Base-by-base conservation (phyloP, 305 asterid species). In the Fraxinus platypoda region DNA sequence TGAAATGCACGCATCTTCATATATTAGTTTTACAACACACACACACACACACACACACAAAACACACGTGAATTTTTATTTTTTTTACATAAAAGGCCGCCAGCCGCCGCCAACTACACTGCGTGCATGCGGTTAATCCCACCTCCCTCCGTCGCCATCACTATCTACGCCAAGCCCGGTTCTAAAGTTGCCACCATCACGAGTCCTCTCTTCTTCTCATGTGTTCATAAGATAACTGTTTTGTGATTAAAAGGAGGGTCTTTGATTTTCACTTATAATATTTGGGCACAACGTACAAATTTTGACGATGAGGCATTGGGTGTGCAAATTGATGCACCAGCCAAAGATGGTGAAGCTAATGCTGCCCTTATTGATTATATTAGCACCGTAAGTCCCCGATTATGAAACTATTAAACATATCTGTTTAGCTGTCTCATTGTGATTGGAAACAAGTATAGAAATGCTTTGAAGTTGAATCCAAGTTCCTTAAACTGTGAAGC, bases 281-380 rank as follows among this genome's bases (percentile, higher is more conserved):
- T 75, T 68, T 52, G 66, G n/a, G 52, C 23, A 64, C 37, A 59
- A 78, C 70, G 34, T 34, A 30, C 87, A 93, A 94, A 92, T 89
- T 84, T 94, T 82, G 84, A 82, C 54, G 97, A 93, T 43, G 97
- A 93, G 68, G 93, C 97, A n/a, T 46, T 94, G 71, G 98, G 97
- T 57, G 95, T 95, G 77, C 98, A 95, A 87, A 95, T 95, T 80
- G 99, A 95, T 86, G 98, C 98, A 37, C 99, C 99, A 15, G 95
- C 97, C 3, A 95, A 91, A 87, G 97, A 94, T 81, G 99, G 97
- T 31, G 98, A 94, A 93, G 99, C 99, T 57, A 95, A 95, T 76
- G 97, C 99, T 43, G 99, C 98, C 4, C 95, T 95, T 83, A 79
- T 94, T 37, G 97, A 93, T 76, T 95, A 91, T 85, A 92, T 94